Evolutionary conservation across 1,284 basidiomycete species (phyloP).

Genomic region (Mrakiaceae sp.): DNA sequence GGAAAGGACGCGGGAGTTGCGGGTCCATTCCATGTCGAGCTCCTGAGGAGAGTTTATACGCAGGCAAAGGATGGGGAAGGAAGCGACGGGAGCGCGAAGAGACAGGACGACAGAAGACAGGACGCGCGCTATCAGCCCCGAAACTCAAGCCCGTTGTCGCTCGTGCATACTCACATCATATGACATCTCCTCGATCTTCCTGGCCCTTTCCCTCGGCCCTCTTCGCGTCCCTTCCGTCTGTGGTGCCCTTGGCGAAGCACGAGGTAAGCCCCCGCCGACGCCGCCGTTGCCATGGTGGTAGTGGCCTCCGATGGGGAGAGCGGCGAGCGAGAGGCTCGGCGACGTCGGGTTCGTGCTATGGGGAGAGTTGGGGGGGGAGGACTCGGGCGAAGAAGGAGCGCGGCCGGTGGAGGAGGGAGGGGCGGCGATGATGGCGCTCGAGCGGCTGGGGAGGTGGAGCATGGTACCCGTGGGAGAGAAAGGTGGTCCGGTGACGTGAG

Average conservation of each 20-base stretch:
- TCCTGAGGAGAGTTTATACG: no score
- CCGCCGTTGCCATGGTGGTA: not conserved
- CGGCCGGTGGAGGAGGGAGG: not conserved
- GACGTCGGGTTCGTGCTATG: not conserved
- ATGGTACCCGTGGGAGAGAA: not conserved
- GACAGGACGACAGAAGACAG: not conserved
- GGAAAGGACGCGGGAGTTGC: no score
- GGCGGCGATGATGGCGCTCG: not conserved
- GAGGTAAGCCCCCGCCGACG: no score
- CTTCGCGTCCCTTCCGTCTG: not conserved
- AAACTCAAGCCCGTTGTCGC: no score
- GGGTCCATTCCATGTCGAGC: no score
- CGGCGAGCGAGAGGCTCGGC: not conserved
- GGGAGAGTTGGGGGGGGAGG: not conserved
- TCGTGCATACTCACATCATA: not conserved
- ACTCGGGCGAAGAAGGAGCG: not conserved
- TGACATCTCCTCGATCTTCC: slow-evolving; percentile 1
- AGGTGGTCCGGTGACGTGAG: not conserved
- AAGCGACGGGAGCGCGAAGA: not conserved
- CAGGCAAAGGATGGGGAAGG: not conserved
- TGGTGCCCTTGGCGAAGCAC: not conserved
- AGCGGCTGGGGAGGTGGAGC: not conserved
- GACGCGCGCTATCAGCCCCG: no score
- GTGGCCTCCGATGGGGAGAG: not conserved
- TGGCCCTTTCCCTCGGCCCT: not conserved